These are phyloP conservation scores for Botrytis deweyae DNA, from an alignment of 2,329 filamentous ascomycete species.

Conservation along the genomic window DNA sequence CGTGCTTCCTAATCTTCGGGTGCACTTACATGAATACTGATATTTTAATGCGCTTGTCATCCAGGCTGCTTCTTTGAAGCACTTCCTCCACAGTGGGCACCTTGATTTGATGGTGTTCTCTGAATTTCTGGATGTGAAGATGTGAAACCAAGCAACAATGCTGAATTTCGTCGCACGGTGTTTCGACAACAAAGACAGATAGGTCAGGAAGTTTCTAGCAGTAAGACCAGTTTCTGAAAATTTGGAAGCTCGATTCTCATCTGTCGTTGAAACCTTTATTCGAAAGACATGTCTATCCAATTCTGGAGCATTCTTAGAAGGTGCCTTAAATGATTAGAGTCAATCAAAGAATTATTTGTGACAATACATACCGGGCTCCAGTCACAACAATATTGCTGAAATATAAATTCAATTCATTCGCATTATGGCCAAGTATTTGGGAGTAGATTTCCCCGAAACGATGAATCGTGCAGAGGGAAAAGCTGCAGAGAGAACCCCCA, in stretches of 20 bases:
- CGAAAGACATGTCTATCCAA: not conserved
- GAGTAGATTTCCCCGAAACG: not conserved
- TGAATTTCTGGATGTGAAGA: not conserved
- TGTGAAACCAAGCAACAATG: not conserved
- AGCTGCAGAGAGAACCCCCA: not conserved
- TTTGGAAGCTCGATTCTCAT: not conserved
- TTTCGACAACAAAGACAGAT: not conserved
- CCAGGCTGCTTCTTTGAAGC: not conserved
- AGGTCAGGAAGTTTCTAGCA: not conserved
- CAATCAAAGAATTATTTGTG: too few species aligned
- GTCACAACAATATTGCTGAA: not conserved
- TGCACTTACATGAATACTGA: not conserved
- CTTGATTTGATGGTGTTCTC: not conserved
- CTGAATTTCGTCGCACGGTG: too few species aligned
- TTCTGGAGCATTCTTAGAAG: not conserved
- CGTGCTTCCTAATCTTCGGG: too few species aligned
- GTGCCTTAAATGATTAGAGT: not conserved
- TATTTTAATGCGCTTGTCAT: not conserved
- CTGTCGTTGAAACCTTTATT: not conserved
- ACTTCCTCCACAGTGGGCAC: not conserved
- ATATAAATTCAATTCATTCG: not conserved
- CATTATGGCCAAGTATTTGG: not conserved
- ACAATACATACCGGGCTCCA: not conserved
- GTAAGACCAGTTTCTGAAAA: not conserved
- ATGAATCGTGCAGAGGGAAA: rapidly evolving